A percentile compares a stretch with the other conserved stretches of the same genome.
Conservation (phyloP, 2,329 filamentous ascomycete species). For the Plenodomus lindquistii region DNA sequence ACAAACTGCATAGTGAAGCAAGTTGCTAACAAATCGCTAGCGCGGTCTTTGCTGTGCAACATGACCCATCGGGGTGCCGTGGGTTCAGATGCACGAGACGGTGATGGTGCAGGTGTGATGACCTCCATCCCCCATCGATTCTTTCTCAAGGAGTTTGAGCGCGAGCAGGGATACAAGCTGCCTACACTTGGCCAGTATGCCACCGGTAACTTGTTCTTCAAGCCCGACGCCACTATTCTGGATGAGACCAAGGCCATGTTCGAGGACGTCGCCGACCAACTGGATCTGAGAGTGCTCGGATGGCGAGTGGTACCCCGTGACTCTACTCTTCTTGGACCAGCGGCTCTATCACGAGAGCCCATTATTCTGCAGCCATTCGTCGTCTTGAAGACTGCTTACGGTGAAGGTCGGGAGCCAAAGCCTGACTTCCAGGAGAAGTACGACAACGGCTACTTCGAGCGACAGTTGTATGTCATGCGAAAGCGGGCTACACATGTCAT, state of each 20-base stretch:
- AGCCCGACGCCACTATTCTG: conserved; percentile 87
- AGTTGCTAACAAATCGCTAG: conserved; percentile 53
- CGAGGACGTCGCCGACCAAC: conserved; percentile 86
- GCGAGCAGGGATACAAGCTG: conserved; percentile 83
- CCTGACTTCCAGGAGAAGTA: conserved; percentile 77
- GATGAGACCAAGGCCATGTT: conserved; percentile 90
- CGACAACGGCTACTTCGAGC: conserved; percentile 84
- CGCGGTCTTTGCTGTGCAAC: conserved; percentile 94
- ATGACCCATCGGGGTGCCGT: conserved; percentile 99
- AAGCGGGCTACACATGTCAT: conserved; percentile 95
- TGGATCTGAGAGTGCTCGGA: conserved; percentile 88
- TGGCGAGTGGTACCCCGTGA: conserved; percentile 97
- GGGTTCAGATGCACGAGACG: conserved; percentile 95
- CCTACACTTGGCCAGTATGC: conserved; percentile 92
- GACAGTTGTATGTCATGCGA: conserved; percentile 89
- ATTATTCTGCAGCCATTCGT: conserved; percentile 95
- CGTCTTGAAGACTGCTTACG: conserved; percentile 83
- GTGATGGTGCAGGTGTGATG: conserved; percentile 98
- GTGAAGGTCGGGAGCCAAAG: conserved; percentile 76
- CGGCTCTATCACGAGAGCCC: conserved; percentile 90
- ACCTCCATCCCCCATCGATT: conserved; percentile 98
- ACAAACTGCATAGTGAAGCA: neutral
- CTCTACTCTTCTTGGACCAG: conserved; percentile 88
- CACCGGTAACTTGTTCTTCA: conserved; percentile 97
- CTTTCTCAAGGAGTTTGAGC: conserved; percentile 97